Percentiles rank a stretch among this genome's conserved stretches.
These are phyloP conservation scores for Hypoxylon sp. DNA, from an alignment of 2,329 filamentous ascomycete genomes.

Conservation along the genomic window DNA sequence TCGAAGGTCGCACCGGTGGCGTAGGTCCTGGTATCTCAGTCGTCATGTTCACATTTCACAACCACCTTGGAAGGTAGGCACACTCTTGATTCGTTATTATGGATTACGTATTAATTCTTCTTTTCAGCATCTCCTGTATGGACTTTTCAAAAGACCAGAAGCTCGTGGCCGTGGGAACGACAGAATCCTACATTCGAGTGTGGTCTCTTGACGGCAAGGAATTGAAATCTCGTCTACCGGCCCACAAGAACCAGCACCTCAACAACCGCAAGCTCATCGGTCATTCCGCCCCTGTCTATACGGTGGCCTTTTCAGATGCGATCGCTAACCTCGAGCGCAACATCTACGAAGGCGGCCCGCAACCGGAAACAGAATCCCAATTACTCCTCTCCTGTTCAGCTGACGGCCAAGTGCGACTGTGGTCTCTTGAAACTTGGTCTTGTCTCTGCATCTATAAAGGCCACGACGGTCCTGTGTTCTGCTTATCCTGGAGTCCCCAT, in stretches of 20 bases:
- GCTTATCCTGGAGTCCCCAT: slow-evolving; percentile 89
- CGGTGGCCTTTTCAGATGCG: slow-evolving; percentile 85
- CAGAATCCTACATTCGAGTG: slow-evolving; percentile 94
- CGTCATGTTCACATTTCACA: slow-evolving; percentile 99
- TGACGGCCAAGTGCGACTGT: slow-evolving; percentile 90
- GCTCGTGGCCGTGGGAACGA: slow-evolving; percentile 89
- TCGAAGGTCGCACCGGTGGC: slow-evolving; percentile 86
- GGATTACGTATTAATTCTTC: slow-evolving; percentile 18
- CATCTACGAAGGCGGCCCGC: slow-evolving; percentile 65
- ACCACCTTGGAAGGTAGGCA: slow-evolving; percentile 87
- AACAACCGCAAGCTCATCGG: slow-evolving; percentile 83
- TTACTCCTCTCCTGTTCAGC: slow-evolving; percentile 89
- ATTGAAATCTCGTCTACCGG: slow-evolving; percentile 75
- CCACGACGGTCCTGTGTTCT: slow-evolving; percentile 90
- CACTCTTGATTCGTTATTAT: not conserved
- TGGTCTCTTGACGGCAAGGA: slow-evolving; percentile 92
- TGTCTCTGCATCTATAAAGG: slow-evolving; percentile 95
- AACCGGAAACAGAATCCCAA: slow-evolving; percentile 72
- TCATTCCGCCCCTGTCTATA: slow-evolving; percentile 90
- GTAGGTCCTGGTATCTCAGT: slow-evolving; percentile 87
- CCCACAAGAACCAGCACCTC: slow-evolving; percentile 72
- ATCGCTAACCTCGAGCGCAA: slow-evolving; percentile 70
- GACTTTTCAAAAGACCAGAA: slow-evolving; percentile 94
- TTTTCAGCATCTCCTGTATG: slow-evolving; percentile 83
- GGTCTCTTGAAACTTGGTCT: slow-evolving; percentile 93